A percentile compares a stretch with the other conserved stretches of the same genome.
phyloP scores from a whole-genome alignment of 805 yeast genomes.

The Starmerella floricola region DNA sequence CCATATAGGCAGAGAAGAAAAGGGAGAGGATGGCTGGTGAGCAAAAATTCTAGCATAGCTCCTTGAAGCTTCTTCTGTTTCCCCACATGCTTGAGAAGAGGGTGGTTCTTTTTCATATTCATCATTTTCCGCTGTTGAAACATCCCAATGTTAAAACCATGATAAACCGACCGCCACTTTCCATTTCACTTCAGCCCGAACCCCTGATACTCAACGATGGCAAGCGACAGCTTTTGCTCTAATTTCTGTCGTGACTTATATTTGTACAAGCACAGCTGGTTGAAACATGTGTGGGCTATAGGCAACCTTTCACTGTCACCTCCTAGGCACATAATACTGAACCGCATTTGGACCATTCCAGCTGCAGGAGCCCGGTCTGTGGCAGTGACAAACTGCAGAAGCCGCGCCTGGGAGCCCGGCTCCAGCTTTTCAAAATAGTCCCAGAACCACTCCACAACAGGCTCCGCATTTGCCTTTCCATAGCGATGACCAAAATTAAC shows the following conservation, averaged over 20 bases:
- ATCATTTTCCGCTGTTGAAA: no score
- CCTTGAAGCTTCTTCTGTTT: no score
- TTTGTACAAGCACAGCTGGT: constrained; percentile 67
- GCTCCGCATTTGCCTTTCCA: constrained; percentile 25
- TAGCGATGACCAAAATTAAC: constrained; percentile 43
- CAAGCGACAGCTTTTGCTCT: constrained; percentile 45
- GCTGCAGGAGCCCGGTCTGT: constrained; percentile 89
- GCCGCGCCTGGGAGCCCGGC: constrained; percentile 42
- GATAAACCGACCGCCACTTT: no score
- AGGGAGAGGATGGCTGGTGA: no score
- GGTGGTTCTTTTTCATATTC: no score
- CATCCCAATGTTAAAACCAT: no score
- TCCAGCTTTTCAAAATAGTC: constrained; percentile 44
- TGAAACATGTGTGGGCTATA: constrained; percentile 87
- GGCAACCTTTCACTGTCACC: constrained; percentile 49
- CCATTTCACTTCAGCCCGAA: constrained; percentile 61
- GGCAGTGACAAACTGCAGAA: constrained; percentile 74
- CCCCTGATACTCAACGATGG: constrained; percentile 72
- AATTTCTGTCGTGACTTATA: constrained; percentile 49
- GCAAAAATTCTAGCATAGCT: no score
- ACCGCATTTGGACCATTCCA: constrained; percentile 63
- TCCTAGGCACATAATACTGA: constrained; percentile 52
- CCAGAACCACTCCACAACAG: constrained; percentile 77
- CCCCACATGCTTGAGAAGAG: no score
- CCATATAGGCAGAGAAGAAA: no score